Evolutionary conservation across 2,329 filamentous ascomycete genomes (phyloP).

Genomic region (Fusarium luffae): DNA sequence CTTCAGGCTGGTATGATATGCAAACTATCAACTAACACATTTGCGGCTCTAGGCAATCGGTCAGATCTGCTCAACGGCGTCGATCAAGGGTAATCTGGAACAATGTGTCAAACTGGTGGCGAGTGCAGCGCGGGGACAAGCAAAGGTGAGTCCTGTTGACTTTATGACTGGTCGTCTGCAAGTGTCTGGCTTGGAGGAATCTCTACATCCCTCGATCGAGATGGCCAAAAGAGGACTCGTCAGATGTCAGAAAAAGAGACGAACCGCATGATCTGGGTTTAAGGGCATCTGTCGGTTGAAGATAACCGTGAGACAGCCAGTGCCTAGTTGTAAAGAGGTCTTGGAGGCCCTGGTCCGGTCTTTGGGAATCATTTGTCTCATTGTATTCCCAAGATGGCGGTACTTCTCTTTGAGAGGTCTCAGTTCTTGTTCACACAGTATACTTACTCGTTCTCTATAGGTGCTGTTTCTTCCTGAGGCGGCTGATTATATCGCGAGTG

Average conservation of each 20-base stretch:
- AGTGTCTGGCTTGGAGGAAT: slow-evolving; percentile 20
- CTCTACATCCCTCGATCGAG: slow-evolving; percentile 32
- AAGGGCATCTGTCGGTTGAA: slow-evolving; percentile 23
- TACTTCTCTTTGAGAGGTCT: slow-evolving; percentile 19
- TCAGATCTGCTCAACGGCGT: slow-evolving; percentile 87
- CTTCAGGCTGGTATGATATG: slow-evolving; percentile 21
- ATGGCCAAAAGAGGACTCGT: slow-evolving; percentile 10
- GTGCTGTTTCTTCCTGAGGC: slow-evolving; percentile 94
- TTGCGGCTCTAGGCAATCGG: slow-evolving; percentile 75
- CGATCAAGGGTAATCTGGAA: slow-evolving; percentile 79
- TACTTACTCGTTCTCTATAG: slow-evolving; percentile 52
- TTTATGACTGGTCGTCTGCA: slow-evolving; percentile 11
- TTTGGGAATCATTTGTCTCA: slow-evolving; percentile 11
- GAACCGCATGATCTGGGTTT: slow-evolving; percentile 3
- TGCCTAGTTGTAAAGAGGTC: not conserved
- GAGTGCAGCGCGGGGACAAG: slow-evolving; percentile 79
- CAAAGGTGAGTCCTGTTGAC: slow-evolving; percentile 68
- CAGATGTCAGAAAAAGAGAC: slow-evolving; percentile 9
- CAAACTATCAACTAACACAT: slow-evolving; percentile 14
- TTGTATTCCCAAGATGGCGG: slow-evolving; percentile 17
- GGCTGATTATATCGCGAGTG: slow-evolving; percentile 84
- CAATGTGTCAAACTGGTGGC: slow-evolving; percentile 79
- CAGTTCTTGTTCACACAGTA: slow-evolving; percentile 34
- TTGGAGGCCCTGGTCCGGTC: not conserved
- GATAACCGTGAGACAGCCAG: slow-evolving; percentile 37